Evolutionary conservation across 495 filamentous ascomycete genomes (phyloP).

Genomic region (Amorphotheca resinae): DNA sequence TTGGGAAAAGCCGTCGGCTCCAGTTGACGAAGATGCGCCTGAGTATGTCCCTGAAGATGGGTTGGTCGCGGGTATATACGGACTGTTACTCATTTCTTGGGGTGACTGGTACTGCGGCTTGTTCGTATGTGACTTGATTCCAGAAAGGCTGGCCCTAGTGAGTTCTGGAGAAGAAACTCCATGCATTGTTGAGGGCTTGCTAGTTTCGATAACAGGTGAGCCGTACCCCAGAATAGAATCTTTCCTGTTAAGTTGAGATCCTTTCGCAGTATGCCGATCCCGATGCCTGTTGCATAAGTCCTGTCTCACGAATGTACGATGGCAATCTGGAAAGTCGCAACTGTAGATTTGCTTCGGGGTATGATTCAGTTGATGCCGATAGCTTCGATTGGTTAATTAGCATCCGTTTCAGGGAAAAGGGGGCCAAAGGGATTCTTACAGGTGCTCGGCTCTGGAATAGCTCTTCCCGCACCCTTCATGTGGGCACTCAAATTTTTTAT

Average conservation of each 20-base stretch:
- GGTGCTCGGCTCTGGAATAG: slow-evolving; percentile 92
- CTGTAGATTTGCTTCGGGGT: slow-evolving; percentile 90
- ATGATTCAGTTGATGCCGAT: slow-evolving; percentile 94
- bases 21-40: slow-evolving; percentile 14
- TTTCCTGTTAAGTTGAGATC: slow-evolving; percentile 86
- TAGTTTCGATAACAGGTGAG: slow-evolving; percentile 33
- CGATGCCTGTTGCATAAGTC: slow-evolving; percentile 89
- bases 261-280: slow-evolving; percentile 90
- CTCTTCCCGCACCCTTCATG: slow-evolving; percentile 86
- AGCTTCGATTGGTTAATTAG: slow-evolving; percentile 25
- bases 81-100: slow-evolving; percentile 33
- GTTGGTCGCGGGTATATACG: slow-evolving; percentile 36
- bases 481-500: slow-evolving; percentile 92
- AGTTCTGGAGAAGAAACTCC: slow-evolving; percentile 36
- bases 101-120: slow-evolving; percentile 41
- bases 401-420: slow-evolving; percentile 2
- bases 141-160: slow-evolving; percentile 27
- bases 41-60: slow-evolving; percentile 32
- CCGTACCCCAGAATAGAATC: slow-evolving; percentile 57
- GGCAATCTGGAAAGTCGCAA: slow-evolving; percentile 88
- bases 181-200: slow-evolving; percentile 30
- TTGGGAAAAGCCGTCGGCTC: slow-evolving; percentile 9
- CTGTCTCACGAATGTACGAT: slow-evolving; percentile 83
- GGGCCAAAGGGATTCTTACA: slow-evolving; percentile 40
- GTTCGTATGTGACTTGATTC: slow-evolving; percentile 29